Percentiles rank a stretch among this genome's conserved stretches.
Conservation (phyloP, 345 rosid species). For the Aquilaria sinensis region DNA sequence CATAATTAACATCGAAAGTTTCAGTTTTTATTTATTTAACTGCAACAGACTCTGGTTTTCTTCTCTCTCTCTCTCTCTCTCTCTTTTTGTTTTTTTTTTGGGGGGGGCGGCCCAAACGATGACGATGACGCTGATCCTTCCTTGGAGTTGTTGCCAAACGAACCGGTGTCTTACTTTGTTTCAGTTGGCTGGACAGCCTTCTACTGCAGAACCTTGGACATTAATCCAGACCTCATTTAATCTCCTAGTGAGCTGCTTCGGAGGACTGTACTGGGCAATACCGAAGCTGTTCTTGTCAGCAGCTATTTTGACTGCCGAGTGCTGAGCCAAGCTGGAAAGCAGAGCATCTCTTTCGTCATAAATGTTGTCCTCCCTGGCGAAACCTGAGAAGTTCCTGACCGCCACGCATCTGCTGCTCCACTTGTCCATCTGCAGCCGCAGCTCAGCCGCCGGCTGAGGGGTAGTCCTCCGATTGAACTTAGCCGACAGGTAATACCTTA, state of each 20-base stretch:
- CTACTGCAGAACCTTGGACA: constrained; percentile 18
- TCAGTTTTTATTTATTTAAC: too few relatives aligned
- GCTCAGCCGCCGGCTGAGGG: constrained; percentile 31
- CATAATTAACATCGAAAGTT: too few relatives aligned
- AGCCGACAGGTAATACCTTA: constrained; percentile 18
- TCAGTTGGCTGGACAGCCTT: constrained; percentile 16
- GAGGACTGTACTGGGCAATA: constrained; percentile 44
- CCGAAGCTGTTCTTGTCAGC: constrained; percentile 11
- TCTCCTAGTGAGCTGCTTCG: constrained; percentile 21
- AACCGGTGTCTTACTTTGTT: background rate
- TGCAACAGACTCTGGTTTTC: background rate
- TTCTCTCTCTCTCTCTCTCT: background rate
- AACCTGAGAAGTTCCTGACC: constrained; percentile 35
- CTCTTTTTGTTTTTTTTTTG: background rate
- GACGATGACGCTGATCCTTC: too few relatives aligned
- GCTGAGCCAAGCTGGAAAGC: constrained; percentile 17
- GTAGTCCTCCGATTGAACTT: constrained; percentile 10
- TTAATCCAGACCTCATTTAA: constrained; percentile 44
- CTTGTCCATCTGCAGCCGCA: constrained; percentile 26
- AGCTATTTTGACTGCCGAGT: background rate
- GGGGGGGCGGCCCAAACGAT: background rate
- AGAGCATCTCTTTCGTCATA: constrained; percentile 27
- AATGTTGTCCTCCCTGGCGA: constrained; percentile 31
- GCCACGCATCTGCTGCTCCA: constrained; percentile 36
- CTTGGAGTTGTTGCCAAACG: background rate